Base-by-base conservation (phyloP, 2,329 filamentous ascomycete species). In the Pseudopyrenochaeta lycopersici region DNA sequence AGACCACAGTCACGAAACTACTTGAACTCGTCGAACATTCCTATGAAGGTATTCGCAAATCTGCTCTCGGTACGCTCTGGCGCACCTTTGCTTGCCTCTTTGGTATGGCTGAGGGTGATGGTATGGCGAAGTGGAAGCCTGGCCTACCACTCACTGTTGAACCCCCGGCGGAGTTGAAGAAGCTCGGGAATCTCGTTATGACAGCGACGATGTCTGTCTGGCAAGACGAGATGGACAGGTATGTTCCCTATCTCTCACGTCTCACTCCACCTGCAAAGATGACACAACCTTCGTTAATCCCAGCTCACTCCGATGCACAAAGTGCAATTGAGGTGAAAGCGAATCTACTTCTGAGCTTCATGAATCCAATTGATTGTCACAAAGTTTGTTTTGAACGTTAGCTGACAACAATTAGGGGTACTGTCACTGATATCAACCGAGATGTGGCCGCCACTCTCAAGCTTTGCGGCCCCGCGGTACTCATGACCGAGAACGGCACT, bases 221-320 rank as follows among this genome's bases (percentile, higher is more conserved):
- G 92, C 83, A 88, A 60, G 92, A 96, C 66, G 95, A 99, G 78
- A 86, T 88, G 73, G 95, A 99, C 78, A 88, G 92, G 93, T 97
- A 90, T 74, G 94, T 92, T 47, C 27, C 27, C 30, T 50, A 31
- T 39, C 44, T 53, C 32, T 61, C 49, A 40, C 46, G 29, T 42
- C 11, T 23, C 3, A 20, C 15, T 4, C 18, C 54, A 58, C 51
- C 58, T 67, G 58, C 70, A 73, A 76, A 68, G 92, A 97, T 97
- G 92, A 97, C 80, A 83, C 85, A 82, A 78, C 81, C 86, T 43
- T 88, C 91, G 91, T 93, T 93, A 94, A 86, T 94, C 94, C 92
- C 93, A 97, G 93, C 93, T 97, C 94, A 97, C 93, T 97, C 91
- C 91, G 90, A 98, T 89, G 88, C 91, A 85, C 81, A 85, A 81